Evolutionary conservation across 2,329 filamentous ascomycete species (phyloP).

Genomic region (Penicillium sp.): DNA sequence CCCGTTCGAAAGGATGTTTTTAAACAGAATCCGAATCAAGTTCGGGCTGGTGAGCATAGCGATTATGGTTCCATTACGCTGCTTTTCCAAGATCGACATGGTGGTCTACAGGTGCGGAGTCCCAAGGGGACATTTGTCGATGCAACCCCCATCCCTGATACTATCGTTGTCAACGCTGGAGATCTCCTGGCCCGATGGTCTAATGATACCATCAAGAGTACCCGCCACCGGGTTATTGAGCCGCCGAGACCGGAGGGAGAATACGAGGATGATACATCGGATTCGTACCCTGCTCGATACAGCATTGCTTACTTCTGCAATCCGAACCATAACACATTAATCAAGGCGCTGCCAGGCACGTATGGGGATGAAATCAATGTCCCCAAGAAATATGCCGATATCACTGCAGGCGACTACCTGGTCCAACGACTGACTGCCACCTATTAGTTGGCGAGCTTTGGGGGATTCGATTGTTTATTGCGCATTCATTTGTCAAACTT

Average conservation of each 20-base stretch:
- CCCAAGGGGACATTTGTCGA: conserved; percentile 79
- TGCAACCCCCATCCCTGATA: conserved; percentile 77
- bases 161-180: conserved; percentile 86
- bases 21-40: conserved; percentile 66
- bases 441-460: conserved; percentile 46
- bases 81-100: conserved; percentile 60
- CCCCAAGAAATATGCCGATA: conserved; percentile 76
- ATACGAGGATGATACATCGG: conserved; percentile 38
- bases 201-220: conserved; percentile 89
- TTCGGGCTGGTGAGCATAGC: conserved; percentile 78
- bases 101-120: conserved; percentile 65
- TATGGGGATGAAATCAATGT: conserved; percentile 59
- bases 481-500: background rate
- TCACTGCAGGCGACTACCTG: conserved; percentile 81
- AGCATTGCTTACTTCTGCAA: conserved; percentile 94
- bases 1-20: conserved; percentile 68
- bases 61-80: conserved; percentile 61
- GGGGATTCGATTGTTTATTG: background rate
- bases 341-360: conserved; percentile 81
- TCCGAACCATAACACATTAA: conserved; percentile 73
- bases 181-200: conserved; percentile 86
- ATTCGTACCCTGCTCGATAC: conserved; percentile 73
- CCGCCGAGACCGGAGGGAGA: conserved; percentile 63
- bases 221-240: conserved; percentile 86
- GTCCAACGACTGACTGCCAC: conserved; percentile 77